Base-by-base conservation (phyloP, 2,329 filamentous ascomycete genomes). In the Tolypocladium amazonense region DNA sequence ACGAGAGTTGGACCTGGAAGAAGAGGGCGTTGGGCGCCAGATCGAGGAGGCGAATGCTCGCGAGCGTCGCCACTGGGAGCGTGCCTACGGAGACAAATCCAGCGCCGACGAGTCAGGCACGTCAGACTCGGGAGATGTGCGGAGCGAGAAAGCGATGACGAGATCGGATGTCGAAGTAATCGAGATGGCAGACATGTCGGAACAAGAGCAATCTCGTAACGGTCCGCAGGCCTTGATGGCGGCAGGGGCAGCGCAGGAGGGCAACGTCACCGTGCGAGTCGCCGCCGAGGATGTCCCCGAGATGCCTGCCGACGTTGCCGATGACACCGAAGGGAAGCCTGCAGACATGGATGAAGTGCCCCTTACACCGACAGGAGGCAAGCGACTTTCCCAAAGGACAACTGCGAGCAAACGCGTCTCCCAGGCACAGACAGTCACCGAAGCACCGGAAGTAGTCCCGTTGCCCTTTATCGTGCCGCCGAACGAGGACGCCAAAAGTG, bases 11-110 rank as follows among this genome's bases (percentile, higher is more conserved):
- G 81, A 87, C 58, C 77, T 77, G 56, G 83, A 88, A 63, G 90
- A 96, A 69, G 84, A 86, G 59, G 84, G 85, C 47, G 79, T 88
- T 3, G 91, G 90, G 4, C 81, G 85, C 58, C 81, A 84, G 58
- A 75, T 91, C 15, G 85, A 90, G 67, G 77, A 82, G 60, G 73
- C 76, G n/a, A 86, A 82, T 58, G 79, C 81, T 14, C 79, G 79
- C 7, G 88, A 90, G 62, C 80, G 83, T 53, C 76, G 76, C 8
- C 76, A 85, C 62, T 97, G 92, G 92, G 92, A 97, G 70, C 82
- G 82, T 7, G 77, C 82, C 2, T 94, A 96, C 65, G 89, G 88
- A 0, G 79, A 88, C 63, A 83, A 82, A 59, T 73, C 77, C 30
- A 76, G 71, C 58, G 63, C 69, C 9, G 68, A 70, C 20, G 68